These are phyloP conservation scores for Malus asiatica DNA, from an alignment of 306 rosid species.

Conservation along the genomic window DNA sequence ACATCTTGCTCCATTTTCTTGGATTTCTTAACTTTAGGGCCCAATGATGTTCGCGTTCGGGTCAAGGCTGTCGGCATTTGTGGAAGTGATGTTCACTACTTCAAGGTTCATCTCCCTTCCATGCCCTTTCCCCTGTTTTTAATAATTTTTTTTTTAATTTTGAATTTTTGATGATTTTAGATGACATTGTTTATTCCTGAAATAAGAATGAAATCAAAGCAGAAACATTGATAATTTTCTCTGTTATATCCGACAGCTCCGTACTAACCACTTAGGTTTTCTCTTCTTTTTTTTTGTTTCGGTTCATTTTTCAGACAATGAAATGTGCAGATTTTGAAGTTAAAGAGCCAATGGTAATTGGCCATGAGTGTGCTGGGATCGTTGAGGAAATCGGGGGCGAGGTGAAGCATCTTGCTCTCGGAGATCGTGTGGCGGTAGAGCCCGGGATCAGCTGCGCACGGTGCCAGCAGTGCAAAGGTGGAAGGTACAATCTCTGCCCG, in stretches of 20 bases:
- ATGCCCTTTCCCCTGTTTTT: background rate
- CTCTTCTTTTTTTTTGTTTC: background rate
- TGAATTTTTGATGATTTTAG: background rate
- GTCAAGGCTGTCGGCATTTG: constrained; percentile 93
- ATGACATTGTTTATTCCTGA: background rate
- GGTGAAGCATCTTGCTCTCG: constrained; percentile 46
- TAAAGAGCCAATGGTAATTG: constrained; percentile 86
- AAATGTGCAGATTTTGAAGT: constrained; percentile 68
- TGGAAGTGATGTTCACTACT: constrained; percentile 91
- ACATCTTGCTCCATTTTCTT: background rate
- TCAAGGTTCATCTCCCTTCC: constrained; percentile 38
- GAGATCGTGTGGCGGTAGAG: constrained; percentile 79
- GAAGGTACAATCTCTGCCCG: constrained; percentile 76
- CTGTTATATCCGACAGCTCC: background rate
- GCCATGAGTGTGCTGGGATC: constrained; percentile 92
- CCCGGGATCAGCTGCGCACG: constrained; percentile 87
- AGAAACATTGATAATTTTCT: no score
- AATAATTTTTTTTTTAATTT: background rate
- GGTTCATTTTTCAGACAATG: constrained; percentile 41
- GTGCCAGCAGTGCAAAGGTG: constrained; percentile 64
- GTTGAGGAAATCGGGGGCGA: constrained; percentile 69
- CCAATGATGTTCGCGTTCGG: constrained; percentile 60
- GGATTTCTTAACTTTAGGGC: constrained; percentile 36
- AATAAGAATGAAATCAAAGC: background rate
- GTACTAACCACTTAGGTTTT: background rate